These are phyloP conservation scores for Acanthamoeba comandoni DNA, from an alignment of 208 protist genomes.

Conservation along the genomic window DNA sequence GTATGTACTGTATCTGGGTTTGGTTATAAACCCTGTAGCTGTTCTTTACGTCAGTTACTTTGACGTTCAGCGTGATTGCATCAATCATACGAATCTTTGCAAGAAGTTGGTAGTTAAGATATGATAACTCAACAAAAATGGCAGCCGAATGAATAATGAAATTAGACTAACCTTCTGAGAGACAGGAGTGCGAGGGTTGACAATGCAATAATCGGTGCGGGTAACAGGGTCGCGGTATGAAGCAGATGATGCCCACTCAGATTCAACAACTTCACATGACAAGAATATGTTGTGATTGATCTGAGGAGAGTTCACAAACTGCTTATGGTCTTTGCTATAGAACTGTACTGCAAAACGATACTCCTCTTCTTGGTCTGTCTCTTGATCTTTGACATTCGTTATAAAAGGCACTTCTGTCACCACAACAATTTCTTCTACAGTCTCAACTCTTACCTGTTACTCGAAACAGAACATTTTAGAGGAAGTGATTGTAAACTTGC, in stretches of 20 bases:
- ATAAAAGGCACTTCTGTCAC: background rate
- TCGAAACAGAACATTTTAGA: background rate
- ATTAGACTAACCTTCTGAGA: conserved; percentile 35
- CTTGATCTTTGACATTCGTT: conserved; percentile 51
- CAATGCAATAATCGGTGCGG: conserved; percentile 18
- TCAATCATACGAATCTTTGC: conserved; percentile 48
- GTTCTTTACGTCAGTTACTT: conserved; percentile 39
- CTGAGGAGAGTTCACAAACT: background rate
- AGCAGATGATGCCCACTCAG: conserved; percentile 42
- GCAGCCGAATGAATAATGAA: background rate
- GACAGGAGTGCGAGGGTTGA: conserved; percentile 36
- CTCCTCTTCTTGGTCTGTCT: conserved; percentile 37
- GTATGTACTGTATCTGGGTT: conserved; percentile 53
- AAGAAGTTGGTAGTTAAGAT: background rate
- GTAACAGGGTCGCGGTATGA: background rate
- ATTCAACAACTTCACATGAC: conserved; percentile 14
- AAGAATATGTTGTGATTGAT: conserved; percentile 72
- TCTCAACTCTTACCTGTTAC: too few species aligned
- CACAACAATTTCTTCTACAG: background rate
- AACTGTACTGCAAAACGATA: conserved; percentile 23
- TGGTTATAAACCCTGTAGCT: conserved; percentile 28
- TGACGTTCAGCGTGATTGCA: conserved; percentile 24
- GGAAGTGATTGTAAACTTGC: too few species aligned
- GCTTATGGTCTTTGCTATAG: conserved; percentile 20
- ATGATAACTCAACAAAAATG: background rate